Evolutionary conservation across 192 early-diverging fungal genomes (phyloP), one percentile per base, ranked within the genome.

Genomic region (Coemansia sp.): DNA sequence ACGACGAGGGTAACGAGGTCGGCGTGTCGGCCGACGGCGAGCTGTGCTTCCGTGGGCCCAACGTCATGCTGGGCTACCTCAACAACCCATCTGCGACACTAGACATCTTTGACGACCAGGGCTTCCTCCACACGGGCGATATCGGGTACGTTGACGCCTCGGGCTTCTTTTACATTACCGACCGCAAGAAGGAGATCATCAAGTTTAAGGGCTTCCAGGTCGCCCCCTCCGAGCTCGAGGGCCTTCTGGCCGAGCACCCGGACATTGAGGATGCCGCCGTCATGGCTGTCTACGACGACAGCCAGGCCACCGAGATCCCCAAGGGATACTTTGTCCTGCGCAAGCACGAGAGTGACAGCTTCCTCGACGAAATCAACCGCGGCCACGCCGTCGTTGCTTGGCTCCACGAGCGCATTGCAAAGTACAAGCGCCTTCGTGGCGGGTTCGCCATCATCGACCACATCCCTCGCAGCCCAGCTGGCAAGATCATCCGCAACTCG

Each of bases 151-250:
- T 90, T 11, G 90, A 94, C 64, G 75, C 74, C 29, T 51, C 87
- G 3, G 91, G 89, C 6, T 72, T 87, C 59, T 87, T 90, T 61
- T 88, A 77, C 67, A 85, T 90, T 29, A 83, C 86, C 9, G 92
- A 92, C 70, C 91, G 96, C 19, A 69, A 91, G 27, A 98, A 96
- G 85, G 93, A 95, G 67, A 81, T 96, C 10, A 96, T 96, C 79
- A 96, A 98, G 74, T 98, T 71, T 67, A 96, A 96, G 70, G 86
- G 87, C 19, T 86, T 86, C 59, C 84, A 87, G 71, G 91, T 98
- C 17, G 86, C 93, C 4, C 96, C 94, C 2, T 91, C 94, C 2
- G 94, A 96, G 74, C 83, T 98, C 14, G 96, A 98, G 70, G 88
- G 84, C 3, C 36, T 89, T 42, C 73, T 96, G 60, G 64, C 93